phyloP scores from a whole-genome alignment of 139 green algal species.

The Nannochloris sp. region DNA sequence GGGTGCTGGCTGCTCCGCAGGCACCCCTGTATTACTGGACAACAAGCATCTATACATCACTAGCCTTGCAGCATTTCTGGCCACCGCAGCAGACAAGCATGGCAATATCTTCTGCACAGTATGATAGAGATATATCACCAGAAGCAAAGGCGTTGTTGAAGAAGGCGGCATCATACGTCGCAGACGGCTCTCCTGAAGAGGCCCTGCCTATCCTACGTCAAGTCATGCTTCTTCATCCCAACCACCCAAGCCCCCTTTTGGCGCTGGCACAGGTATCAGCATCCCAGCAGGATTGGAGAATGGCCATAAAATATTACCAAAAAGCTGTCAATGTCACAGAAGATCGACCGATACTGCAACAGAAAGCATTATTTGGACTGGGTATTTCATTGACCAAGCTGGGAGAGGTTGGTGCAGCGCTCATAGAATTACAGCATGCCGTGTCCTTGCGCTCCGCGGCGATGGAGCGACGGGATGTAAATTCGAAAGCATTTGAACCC shows the following conservation, averaged over 20 bases:
- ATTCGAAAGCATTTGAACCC: neutral
- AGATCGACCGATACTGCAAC: neutral
- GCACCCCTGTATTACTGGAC: slow-evolving; percentile 65
- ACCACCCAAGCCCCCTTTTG: slow-evolving; percentile 17
- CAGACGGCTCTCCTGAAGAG: slow-evolving; percentile 5
- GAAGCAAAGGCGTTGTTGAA: slow-evolving; percentile 7
- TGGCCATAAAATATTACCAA: slow-evolving; percentile 18
- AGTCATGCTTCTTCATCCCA: slow-evolving; percentile 14
- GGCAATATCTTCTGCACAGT: neutral
- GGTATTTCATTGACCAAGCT: slow-evolving; percentile 28
- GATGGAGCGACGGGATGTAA: too few species aligned
- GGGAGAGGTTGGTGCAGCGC: slow-evolving; percentile 9
- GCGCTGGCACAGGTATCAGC: slow-evolving; percentile 31
- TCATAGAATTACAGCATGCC: too few species aligned
- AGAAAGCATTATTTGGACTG: slow-evolving; percentile 22
- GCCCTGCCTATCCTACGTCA: slow-evolving; percentile 14
- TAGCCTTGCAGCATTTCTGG: slow-evolving; percentile 10
- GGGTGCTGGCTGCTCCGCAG: slow-evolving; percentile 53
- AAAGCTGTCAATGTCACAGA: slow-evolving; percentile 4
- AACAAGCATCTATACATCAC: slow-evolving; percentile 40
- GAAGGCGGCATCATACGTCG: slow-evolving; percentile 22
- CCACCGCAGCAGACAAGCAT: neutral
- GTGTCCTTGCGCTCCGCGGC: too few species aligned
- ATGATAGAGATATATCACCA: neutral
- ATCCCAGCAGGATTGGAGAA: slow-evolving; percentile 26